Evolutionary conservation across 768 basidiomycete species (phyloP).

Genomic region (Russula vinacea): DNA sequence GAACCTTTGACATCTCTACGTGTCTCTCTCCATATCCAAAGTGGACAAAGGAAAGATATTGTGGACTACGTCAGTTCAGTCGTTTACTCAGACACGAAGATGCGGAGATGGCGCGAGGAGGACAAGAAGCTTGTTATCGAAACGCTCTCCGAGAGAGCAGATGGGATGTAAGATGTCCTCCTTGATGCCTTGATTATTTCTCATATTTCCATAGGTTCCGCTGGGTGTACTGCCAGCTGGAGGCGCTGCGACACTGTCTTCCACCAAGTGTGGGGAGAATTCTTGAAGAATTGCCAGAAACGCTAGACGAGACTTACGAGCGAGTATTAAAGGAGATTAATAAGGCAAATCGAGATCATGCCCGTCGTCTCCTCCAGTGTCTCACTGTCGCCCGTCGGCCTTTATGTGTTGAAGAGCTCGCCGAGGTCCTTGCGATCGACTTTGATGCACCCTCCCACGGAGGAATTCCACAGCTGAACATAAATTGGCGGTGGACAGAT

Average conservation of each 20-base stretch:
- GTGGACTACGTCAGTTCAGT: not conserved
- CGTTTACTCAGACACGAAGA: slow-evolving; percentile 2
- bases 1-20: not conserved
- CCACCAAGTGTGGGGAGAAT: not conserved
- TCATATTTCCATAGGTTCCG: not conserved
- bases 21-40: slow-evolving; percentile 9
- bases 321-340: slow-evolving; percentile 5
- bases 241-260: not conserved
- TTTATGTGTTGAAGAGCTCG: not conserved
- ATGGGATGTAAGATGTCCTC: slow-evolving; percentile 5
- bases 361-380: slow-evolving; percentile 16
- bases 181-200: not conserved
- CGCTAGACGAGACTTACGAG: not conserved
- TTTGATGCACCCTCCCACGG: not conserved
- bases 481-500: slow-evolving; percentile 1
- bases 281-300: slow-evolving; percentile 4
- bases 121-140: slow-evolving; percentile 5
- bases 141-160: not conserved
- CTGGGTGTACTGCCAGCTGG: not conserved
- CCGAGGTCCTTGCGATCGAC: slow-evolving; percentile 16
- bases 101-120: slow-evolving; percentile 21
- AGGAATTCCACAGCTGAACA: slow-evolving; percentile 3
- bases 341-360: not conserved
- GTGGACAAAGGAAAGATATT: slow-evolving; percentile 8
- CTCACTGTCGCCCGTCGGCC: slow-evolving; percentile 4